phyloP scores from a whole-genome alignment of 2,329 filamentous ascomycete species.

The Lecanosticta acicola region DNA sequence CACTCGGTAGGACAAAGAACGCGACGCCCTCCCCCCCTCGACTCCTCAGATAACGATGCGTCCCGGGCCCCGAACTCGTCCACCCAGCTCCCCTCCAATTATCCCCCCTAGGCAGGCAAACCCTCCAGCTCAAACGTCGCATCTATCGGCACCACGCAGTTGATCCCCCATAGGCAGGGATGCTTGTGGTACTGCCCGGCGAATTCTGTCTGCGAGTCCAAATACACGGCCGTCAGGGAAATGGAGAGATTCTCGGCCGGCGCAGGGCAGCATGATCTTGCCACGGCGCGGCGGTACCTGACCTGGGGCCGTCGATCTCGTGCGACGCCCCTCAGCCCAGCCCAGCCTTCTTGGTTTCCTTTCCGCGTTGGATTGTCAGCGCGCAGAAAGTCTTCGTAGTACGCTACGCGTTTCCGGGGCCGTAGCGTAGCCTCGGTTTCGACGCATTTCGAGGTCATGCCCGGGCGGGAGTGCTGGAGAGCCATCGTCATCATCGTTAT shows the following conservation, averaged over 20 bases:
- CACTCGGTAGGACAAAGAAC: slow-evolving; percentile 52
- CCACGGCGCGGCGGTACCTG: slow-evolving; percentile 38
- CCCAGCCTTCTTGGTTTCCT: slow-evolving; percentile 37
- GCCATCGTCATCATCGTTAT: not conserved
- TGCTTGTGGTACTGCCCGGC: slow-evolving; percentile 45
- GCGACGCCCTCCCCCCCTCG: slow-evolving; percentile 48
- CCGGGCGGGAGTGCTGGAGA: slow-evolving; percentile 33
- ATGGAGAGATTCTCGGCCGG: slow-evolving; percentile 46
- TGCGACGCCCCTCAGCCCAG: slow-evolving; percentile 36
- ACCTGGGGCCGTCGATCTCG: slow-evolving; percentile 37
- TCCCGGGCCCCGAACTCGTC: slow-evolving; percentile 51
- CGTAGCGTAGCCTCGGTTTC: slow-evolving; percentile 35
- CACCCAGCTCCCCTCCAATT: slow-evolving; percentile 54
- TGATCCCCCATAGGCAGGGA: slow-evolving; percentile 30
- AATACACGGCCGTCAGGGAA: slow-evolving; percentile 54
- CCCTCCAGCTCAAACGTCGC: slow-evolving; percentile 48
- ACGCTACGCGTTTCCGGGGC: slow-evolving; percentile 32
- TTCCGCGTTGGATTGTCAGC: slow-evolving; percentile 31
- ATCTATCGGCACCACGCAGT: slow-evolving; percentile 40
- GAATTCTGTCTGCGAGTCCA: slow-evolving; percentile 48
- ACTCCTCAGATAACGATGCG: slow-evolving; percentile 53
- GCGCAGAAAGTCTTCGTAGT: slow-evolving; percentile 35
- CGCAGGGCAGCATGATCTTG: slow-evolving; percentile 41
- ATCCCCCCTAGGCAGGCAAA: slow-evolving; percentile 40
- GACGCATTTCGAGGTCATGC: slow-evolving; percentile 31